phyloP scores from a whole-genome alignment of 1,139 yeast genomes.

The Protomyces gravidus region DNA sequence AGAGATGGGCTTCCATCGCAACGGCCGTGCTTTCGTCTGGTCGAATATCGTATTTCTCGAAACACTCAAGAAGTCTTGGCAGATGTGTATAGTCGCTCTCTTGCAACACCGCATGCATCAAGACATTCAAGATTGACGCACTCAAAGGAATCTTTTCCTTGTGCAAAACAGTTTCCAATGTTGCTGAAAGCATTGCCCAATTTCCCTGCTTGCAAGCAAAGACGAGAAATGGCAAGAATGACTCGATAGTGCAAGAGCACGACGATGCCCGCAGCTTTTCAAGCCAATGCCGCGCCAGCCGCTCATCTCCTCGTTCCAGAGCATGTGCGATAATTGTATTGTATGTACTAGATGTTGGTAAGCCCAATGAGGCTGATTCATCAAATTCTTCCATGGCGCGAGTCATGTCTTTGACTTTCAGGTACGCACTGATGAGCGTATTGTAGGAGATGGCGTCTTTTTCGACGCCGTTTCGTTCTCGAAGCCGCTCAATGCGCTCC shows the following conservation, averaged over 20 bases:
- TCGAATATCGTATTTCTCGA: neutral
- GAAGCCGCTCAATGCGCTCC: neutral
- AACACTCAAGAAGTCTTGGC: neutral
- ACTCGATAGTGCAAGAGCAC: neutral
- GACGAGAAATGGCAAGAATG: constrained; percentile 15
- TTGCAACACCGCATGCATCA: neutral
- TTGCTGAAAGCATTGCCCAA: neutral
- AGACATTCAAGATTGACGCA: neutral
- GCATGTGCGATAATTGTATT: constrained; percentile 8
- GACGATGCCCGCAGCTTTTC: neutral
- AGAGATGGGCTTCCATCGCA: neutral
- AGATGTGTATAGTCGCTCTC: neutral
- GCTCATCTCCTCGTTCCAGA: neutral
- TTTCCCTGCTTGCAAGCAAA: neutral
- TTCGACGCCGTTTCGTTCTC: neutral
- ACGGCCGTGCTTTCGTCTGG: neutral
- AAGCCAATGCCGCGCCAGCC: constrained; percentile 1
- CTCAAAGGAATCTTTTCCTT: constrained; percentile 1
- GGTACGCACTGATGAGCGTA: neutral
- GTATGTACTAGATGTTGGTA: neutral
- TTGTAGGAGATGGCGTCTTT: neutral
- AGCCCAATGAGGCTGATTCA: neutral
- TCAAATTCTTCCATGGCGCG: neutral
- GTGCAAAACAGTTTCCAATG: neutral
- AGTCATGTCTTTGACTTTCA: neutral